Evolutionary conservation across 768 basidiomycete genomes (phyloP).

Genomic region (Coprinopsis cinerea): DNA sequence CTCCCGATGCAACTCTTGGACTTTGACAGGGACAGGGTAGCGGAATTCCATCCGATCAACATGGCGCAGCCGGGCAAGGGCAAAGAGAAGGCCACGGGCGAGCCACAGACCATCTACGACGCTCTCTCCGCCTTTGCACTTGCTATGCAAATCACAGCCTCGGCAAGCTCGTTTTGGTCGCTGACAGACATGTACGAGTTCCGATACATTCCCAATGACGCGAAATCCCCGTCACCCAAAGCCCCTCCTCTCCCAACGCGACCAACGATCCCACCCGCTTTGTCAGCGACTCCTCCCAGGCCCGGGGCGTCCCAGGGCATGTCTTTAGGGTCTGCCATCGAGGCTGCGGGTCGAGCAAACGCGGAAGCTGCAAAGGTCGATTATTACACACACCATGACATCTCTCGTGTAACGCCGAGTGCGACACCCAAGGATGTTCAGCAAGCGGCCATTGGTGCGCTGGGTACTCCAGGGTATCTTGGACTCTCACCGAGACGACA

Average conservation of each 20-base stretch:
- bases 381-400: constrained; percentile 5
- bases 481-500: too few species aligned
- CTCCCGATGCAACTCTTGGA: constrained; percentile 39
- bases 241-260: constrained; percentile 12
- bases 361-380: constrained; percentile 15
- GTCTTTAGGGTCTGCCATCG: constrained; percentile 41
- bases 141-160: constrained; percentile 66
- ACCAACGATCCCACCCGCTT: constrained; percentile 12
- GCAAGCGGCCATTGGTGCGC: neutral
- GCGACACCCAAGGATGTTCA: neutral
- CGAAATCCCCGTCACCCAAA: constrained; percentile 7
- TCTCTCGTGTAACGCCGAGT: constrained; percentile 3
- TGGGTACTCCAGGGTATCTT: neutral
- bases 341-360: constrained; percentile 40
- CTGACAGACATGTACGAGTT: constrained; percentile 71
- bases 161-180: constrained; percentile 59
- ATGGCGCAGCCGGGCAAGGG: constrained; percentile 16
- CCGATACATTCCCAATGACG: constrained; percentile 37
- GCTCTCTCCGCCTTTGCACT: constrained; percentile 61
- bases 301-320: constrained; percentile 10
- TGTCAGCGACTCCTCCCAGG: constrained; percentile 7
- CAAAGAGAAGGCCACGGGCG: neutral
- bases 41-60: constrained; percentile 48
- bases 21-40: constrained; percentile 33
- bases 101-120: constrained; percentile 34